Evolutionary conservation across 164 flowering plant species (phyloP).

Genomic region (Vitis labrusca): DNA sequence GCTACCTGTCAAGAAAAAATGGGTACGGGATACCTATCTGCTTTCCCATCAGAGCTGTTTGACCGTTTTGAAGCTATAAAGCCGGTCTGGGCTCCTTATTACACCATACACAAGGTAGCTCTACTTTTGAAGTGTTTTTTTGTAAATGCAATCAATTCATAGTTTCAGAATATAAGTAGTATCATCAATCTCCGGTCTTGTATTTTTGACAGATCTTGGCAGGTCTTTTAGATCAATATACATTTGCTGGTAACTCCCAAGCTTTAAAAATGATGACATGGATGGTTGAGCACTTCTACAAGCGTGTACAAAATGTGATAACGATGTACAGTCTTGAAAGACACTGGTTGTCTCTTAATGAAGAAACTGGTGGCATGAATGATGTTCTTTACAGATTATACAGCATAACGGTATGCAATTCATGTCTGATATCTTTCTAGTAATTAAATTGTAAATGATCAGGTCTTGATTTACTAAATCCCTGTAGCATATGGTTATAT

Average conservation of each 20-base stretch:
- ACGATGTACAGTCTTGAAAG: conserved; percentile 48
- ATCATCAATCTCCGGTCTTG: too few relatives aligned
- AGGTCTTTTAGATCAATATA: conserved; percentile 90
- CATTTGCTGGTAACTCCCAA: conserved; percentile 49
- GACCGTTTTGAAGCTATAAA: conserved; percentile 82
- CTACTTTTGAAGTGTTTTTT: too few relatives aligned
- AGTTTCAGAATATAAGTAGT: too few relatives aligned
- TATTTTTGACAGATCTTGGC: conserved; percentile 64
- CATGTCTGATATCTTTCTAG: too few relatives aligned
- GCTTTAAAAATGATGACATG: conserved; percentile 70
- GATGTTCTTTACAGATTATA: conserved; percentile 82
- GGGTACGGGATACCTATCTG: conserved; percentile 90
- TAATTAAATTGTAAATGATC: too few relatives aligned
- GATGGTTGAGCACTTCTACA: conserved; percentile 89
- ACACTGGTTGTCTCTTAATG: conserved; percentile 76
- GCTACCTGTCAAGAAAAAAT: conserved; percentile 68
- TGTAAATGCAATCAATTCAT: too few relatives aligned
- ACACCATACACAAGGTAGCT: conserved; percentile 93
- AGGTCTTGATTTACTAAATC: too few relatives aligned
- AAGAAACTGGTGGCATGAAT: conserved; percentile 99
- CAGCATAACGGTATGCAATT: conserved; percentile 56
- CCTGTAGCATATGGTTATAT: too few relatives aligned
- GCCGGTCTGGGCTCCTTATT: conserved; percentile 95
- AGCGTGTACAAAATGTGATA: conserved; percentile 82
- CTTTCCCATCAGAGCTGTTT: conserved; percentile 78